Evolutionary conservation across 1,139 yeast genomes (phyloP), one percentile per base, ranked within the genome.

Genomic region (Debaryomyces psychrophilus): DNA sequence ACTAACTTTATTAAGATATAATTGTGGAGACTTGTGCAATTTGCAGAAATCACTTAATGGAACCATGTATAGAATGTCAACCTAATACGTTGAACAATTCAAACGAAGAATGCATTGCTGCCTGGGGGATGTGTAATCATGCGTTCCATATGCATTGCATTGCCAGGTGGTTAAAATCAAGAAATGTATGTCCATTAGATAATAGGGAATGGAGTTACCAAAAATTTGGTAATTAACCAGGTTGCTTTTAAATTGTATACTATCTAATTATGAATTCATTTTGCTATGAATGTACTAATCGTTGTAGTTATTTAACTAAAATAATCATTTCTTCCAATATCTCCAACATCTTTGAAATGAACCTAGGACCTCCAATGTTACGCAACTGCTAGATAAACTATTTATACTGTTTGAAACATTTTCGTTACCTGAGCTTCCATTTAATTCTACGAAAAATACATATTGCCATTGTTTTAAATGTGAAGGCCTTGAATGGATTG

Each of bases 1-100:
- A 62, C 71, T 65, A 66, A 66, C 69, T 42, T 9, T 14, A 20
- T 48, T 39, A 46, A 64, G 83, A 90, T 68, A 88, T 90, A 50
- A 95, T 85, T 44, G 96, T 93, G 49, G 99, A 95, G 57, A 90
- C 90, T 47, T 95, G 99, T 74, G 98, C 99, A 38, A 95, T 95
- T 65, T 95, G 99, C 77, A 82, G 99, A 61, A 95, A 93, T 67
- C 98, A 93, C 68, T 80, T 93, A 58, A 95, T 95, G 99, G 99
- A 95, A 59, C 95, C 95, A 20, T 95, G 99, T 68, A 93, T 95
- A 55, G 99, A 92, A 64, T 95, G 99, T 65, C 97, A 90, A 66
- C 88, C 96, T 14, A 85, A 86, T 59, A 85, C 87, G 35, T 85
- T 83, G 64, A 80, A 67, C 47, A 70, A 82, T 44, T 72, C 85